Percentiles rank a stretch among this genome's conserved stretches.
These are phyloP conservation scores for Diplodia seriata DNA, from an alignment of 2,329 filamentous ascomycete species.

Conservation along the genomic window DNA sequence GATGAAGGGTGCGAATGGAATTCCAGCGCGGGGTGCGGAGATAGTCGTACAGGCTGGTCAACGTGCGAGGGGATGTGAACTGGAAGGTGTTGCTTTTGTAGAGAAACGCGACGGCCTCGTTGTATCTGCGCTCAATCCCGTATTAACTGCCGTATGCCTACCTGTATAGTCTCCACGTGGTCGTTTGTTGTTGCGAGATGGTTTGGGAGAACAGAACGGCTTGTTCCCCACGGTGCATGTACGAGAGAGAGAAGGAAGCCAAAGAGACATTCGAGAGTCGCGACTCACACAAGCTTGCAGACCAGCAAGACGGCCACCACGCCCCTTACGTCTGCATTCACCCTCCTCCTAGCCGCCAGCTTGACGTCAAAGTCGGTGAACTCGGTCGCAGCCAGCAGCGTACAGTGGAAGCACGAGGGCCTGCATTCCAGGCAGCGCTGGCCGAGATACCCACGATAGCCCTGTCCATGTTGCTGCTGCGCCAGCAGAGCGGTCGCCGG, in stretches of 20 bases:
- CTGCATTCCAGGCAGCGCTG: constrained; percentile 22
- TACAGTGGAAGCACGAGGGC: constrained; percentile 15
- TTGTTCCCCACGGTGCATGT: not conserved
- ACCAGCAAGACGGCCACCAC: constrained; percentile 5
- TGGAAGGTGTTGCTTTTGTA: constrained; percentile 31
- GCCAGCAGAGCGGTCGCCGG: constrained; percentile 5
- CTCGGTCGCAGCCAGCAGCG: constrained; percentile 13
- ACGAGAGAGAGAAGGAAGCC: not conserved
- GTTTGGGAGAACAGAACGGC: too few species aligned
- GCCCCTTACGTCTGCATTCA: constrained; percentile 19
- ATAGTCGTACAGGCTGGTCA: constrained; percentile 14
- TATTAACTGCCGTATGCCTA: constrained; percentile 14
- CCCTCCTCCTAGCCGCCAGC: constrained; percentile 11
- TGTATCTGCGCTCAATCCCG: constrained; percentile 21
- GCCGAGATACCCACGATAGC: constrained; percentile 1
- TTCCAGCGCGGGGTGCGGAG: constrained; percentile 23
- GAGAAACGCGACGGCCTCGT: constrained; percentile 29
- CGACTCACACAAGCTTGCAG: constrained; percentile 16
- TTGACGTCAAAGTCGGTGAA: constrained; percentile 17
- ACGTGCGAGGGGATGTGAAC: constrained; percentile 26
- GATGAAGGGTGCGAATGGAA: constrained; percentile 26
- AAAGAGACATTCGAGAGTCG: constrained; percentile 8
- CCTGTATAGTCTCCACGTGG: not conserved
- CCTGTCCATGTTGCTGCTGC: not conserved
- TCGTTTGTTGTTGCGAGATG: not conserved